Conservation (phyloP, 768 basidiomycete species). For the Strobilomyces echinocephalus region DNA sequence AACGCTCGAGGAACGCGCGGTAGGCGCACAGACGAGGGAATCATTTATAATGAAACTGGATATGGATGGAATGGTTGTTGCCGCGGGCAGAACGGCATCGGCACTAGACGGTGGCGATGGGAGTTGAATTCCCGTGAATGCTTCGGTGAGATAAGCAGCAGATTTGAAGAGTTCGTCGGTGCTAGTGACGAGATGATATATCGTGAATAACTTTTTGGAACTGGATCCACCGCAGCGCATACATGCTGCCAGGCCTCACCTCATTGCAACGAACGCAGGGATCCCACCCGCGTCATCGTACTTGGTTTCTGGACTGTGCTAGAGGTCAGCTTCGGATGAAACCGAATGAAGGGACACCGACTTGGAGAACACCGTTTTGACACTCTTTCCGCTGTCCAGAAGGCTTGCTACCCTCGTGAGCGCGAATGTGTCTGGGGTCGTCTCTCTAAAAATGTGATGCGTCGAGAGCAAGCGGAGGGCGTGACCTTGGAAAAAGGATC, state of each 20-base stretch:
- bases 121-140: conserved; percentile 38
- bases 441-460: conserved; percentile 69
- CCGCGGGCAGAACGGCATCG: not conserved
- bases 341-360: conserved; percentile 22
- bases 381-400: conserved; percentile 61
- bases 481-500: conserved; percentile 44
- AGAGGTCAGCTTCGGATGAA: not conserved
- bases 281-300: conserved; percentile 63
- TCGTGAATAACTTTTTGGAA: conserved; percentile 3
- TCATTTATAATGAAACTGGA: not conserved
- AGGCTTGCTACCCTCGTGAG: conserved; percentile 66
- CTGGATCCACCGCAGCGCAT: not conserved
- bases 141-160: conserved; percentile 70
- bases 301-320: conserved; percentile 52
- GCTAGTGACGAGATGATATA: conserved; percentile 31
- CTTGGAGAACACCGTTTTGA: conserved; percentile 46
- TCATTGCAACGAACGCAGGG: conserved; percentile 66
- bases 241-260: conserved; percentile 26
- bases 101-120: conserved; percentile 3
- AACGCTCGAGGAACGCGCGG: conserved; percentile 20
- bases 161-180: conserved; percentile 76
- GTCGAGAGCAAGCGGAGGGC: conserved; percentile 72
- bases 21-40: not conserved
- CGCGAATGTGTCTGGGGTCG: conserved; percentile 66
- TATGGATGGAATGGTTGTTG: not conserved